phyloP scores from a whole-genome alignment of 257 asterid species.

The Galeopsis tetrahit region DNA sequence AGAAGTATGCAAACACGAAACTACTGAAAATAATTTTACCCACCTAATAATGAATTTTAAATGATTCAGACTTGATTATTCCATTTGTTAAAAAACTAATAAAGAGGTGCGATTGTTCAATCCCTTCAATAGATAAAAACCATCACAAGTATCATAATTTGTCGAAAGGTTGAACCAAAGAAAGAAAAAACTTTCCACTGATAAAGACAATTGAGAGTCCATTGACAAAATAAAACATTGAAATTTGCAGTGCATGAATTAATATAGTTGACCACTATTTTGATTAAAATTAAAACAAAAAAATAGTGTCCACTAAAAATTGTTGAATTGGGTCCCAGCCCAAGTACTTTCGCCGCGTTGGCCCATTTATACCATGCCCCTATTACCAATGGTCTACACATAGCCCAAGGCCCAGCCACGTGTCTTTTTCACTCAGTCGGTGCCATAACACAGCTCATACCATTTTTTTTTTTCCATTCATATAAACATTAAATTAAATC shows the following conservation, averaged over 20 bases:
- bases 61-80: too few relatives aligned
- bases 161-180: not conserved
- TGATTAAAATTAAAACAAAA: not conserved
- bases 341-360: slow-evolving; percentile 36
- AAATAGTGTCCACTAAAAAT: slow-evolving; percentile 31
- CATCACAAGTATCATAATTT: not conserved
- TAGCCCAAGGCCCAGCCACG: slow-evolving; percentile 24
- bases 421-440: slow-evolving; percentile 1
- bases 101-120: too few relatives aligned
- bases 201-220: slow-evolving; percentile 6
- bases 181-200: not conserved
- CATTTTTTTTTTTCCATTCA: not conserved
- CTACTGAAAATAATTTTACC: too few relatives aligned
- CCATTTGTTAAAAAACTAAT: too few relatives aligned
- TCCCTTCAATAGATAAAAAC: not conserved
- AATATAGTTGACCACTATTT: not conserved
- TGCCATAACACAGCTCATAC: not conserved
- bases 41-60: too few relatives aligned
- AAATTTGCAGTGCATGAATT: not conserved
- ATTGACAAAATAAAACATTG: not conserved
- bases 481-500: too few relatives aligned
- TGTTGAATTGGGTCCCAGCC: slow-evolving; percentile 32
- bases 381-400: not conserved
- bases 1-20: too few relatives aligned
- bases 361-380: slow-evolving; percentile 26